Base-by-base conservation (phyloP, 495 filamentous ascomycete species). In the Penicillium steckii region DNA sequence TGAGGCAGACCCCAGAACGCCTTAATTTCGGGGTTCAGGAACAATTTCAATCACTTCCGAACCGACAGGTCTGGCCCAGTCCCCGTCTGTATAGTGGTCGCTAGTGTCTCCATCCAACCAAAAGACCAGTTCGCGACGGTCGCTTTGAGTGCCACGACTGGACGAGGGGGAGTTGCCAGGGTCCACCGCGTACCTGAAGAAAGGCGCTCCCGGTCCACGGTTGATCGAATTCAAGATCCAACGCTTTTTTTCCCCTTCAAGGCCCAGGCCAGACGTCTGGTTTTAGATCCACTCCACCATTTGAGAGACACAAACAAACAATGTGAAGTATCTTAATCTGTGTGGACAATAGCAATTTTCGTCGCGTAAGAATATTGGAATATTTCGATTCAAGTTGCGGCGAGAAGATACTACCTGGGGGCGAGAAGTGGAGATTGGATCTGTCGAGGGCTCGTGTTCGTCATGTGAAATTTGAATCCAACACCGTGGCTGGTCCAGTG, bases 251-350 rank as follows among this genome's bases (percentile, higher is more conserved):
- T n/a, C n/a, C n/a, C n/a, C n/a, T 45, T 42, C 25, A 15, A 41
- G 44, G 46, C 46, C 37, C 44, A 26, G 27, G 19, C 51, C 43
- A 47, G 48, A 44, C n/a, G 44, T 44, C 24, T 18, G 44, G 33
- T 53, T 48, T 53, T 37, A 53, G 51, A 53, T 48, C 51, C 35
- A 46, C 32, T 50, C 40, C 4, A 27, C 5, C 4, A 4, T 27
- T 32, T 8, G 33, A 37, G 33, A 37, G 33, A 37, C 33, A 37
- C 33, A 37, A 37, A 37, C 33, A 37, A 37, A 32, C 10, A n/a
- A 13, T 32, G 5, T 13, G 7, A 13, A 12, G 3, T 35, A 8
- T 15, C 33, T 37, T n/a, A 15, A 15, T 37, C 18, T 37, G n/a
- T 37, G 33, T 37, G 33, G 15, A 3, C 33, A 7, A 32, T n/a